Base-by-base conservation (phyloP, 139 green algal genomes). In the Trebouxia sp. region DNA sequence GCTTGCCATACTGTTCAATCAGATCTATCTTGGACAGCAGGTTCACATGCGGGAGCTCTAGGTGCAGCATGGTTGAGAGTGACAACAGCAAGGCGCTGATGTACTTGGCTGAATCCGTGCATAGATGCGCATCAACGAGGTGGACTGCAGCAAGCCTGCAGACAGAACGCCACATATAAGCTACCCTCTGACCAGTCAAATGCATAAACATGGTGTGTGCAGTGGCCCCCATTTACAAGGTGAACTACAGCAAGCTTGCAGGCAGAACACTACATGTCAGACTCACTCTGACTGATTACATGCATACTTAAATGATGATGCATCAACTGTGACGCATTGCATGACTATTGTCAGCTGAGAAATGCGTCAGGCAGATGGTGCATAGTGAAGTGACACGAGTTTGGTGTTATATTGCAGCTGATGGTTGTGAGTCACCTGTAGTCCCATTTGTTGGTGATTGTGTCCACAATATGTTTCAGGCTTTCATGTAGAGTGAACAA, bases 1-100 rank as follows among this genome's bases (percentile, higher is more conserved):
- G 87, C 24, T 93, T 83, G n/a, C 96, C 96, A 74, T 98, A 98
- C 72, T 92, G 83, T 38, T 93, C 87, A 4, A 98, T 80, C 15
- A 98, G 85, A 82, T 97, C 94, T 32, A 96, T 84, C 82, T 97
- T 97, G 80, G 88, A 93, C 30, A 97, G 86, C 26, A 95, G 89
- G 70, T 94, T 95, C 41, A 97, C 80, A 65, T 96, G 92, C 0
- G 93, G 93, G 76, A 97, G 85, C 69, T 95, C 92, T 65, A 97
- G 83, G 77, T 94, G 89, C 79, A 97, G 85, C 91, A 95, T 95
- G 41, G 84, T 90, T 80, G 83, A 87, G 39, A 97, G 85, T 6
- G 85, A 91, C 32, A 95, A 84, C 83, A 97, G 67, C 76, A 95
- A 85, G 5, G 90, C 93, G n/a, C 83, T 87, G 14, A 98, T 87